phyloP scores from a whole-genome alignment of 2,329 filamentous ascomycete genomes.

The Drechmeria coniospora region DNA sequence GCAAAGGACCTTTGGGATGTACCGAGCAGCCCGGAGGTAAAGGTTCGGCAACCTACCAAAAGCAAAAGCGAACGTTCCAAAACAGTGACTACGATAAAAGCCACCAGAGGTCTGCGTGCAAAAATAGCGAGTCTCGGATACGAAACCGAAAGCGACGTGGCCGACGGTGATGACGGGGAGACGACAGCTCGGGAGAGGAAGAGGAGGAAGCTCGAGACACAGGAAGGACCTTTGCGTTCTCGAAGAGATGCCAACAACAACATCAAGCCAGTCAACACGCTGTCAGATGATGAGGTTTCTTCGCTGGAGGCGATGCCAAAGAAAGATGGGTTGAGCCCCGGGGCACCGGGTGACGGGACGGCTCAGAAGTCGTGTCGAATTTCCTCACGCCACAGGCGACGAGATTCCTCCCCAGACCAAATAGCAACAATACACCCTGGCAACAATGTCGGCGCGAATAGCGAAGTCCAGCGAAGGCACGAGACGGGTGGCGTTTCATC shows the following conservation, averaged over 20 bases:
- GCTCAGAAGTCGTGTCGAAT: too few relatives aligned
- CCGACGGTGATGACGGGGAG: background rate
- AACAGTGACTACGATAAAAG: constrained; percentile 4
- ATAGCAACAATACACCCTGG: constrained; percentile 2
- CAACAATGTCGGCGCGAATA: too few relatives aligned
- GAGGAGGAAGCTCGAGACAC: constrained; percentile 9
- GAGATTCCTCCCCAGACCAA: constrained; percentile 7
- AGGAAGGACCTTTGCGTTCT: too few relatives aligned
- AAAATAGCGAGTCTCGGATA: constrained; percentile 7
- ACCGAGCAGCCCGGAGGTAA: constrained; percentile 23
- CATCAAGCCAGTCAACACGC: constrained; percentile 22
- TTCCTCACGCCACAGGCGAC: background rate
- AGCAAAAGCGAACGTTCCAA: background rate
- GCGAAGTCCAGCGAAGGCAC: too few relatives aligned
- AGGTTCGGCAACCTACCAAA: background rate
- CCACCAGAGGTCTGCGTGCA: constrained; percentile 6
- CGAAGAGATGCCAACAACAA: too few relatives aligned
- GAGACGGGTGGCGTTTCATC: too few relatives aligned
- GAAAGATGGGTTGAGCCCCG: constrained; percentile 7
- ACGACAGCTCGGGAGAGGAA: constrained; percentile 7
- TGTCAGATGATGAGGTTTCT: constrained; percentile 11
- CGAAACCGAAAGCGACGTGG: constrained; percentile 5
- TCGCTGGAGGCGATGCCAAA: constrained; percentile 13
- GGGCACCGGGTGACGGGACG: constrained; percentile 4
- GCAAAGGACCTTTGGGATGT: constrained; percentile 26